phyloP scores from a whole-genome alignment of 2,329 filamentous ascomycete genomes.

The Aspergillus alliaceus region DNA sequence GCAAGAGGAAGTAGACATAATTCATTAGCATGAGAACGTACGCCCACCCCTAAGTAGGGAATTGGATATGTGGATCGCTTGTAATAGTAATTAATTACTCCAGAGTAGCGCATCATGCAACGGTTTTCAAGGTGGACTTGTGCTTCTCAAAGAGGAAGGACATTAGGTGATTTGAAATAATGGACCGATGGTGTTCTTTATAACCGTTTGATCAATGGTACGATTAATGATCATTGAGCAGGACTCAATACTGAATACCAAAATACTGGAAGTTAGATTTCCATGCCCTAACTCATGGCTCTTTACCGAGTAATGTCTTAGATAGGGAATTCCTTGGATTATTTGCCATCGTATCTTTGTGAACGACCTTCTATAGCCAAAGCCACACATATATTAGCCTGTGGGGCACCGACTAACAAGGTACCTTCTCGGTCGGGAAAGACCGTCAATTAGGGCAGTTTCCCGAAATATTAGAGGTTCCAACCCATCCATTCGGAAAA shows the following conservation, averaged over 20 bases:
- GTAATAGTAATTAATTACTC: no score
- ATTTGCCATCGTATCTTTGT: neutral
- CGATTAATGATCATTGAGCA: neutral
- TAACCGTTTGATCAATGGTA: neutral
- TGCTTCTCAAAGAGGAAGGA: conserved; percentile 9
- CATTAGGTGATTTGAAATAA: conserved; percentile 7
- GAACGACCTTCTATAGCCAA: neutral
- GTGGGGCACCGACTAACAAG: neutral
- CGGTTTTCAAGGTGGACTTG: conserved; percentile 6
- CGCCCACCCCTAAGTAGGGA: neutral
- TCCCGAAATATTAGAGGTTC: neutral
- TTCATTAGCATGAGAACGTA: neutral
- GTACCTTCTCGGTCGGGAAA: neutral
- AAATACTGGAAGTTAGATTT: neutral
- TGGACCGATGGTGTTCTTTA: conserved; percentile 1
- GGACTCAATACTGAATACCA: neutral
- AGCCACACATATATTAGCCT: conserved; percentile 1
- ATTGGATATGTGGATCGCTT: conserved; percentile 12
- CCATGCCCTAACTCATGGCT: neutral
- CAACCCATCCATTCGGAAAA: neutral
- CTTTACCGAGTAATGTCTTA: neutral
- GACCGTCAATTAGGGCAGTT: neutral
- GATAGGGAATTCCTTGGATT: neutral
- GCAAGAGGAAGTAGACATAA: neutral
- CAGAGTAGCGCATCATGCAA: conserved; percentile 18